These are phyloP conservation scores for Collybiopsis confluens DNA, from an alignment of 768 basidiomycete genomes.

Conservation along the genomic window DNA sequence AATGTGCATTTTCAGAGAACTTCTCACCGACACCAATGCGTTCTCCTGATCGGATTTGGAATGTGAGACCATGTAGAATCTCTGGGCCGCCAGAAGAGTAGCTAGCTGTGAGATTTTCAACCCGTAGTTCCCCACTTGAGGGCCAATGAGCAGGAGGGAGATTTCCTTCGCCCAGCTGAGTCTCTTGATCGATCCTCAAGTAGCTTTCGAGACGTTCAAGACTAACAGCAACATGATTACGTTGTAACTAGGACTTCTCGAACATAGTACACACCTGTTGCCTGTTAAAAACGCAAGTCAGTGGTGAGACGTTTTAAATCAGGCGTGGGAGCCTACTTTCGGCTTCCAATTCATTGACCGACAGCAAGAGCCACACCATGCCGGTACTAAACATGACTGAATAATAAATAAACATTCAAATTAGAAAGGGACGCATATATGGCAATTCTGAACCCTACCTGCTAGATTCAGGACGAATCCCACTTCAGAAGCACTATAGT, in stretches of 20 bases:
- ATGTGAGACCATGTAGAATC: constrained; percentile 39
- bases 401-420: background rate
- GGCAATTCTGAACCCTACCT: constrained; percentile 18
- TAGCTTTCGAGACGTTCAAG: constrained; percentile 40
- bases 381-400: constrained; percentile 14
- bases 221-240: background rate
- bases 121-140: constrained; percentile 36
- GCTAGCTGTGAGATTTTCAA: constrained; percentile 39
- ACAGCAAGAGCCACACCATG: constrained; percentile 18
- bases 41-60: constrained; percentile 41
- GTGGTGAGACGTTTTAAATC: background rate
- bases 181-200: constrained; percentile 45
- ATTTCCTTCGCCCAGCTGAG: constrained; percentile 24
- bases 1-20: background rate
- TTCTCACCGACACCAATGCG: constrained; percentile 36
- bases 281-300: background rate
- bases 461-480: constrained; percentile 40
- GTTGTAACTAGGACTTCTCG: background rate
- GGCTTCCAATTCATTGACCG: constrained; percentile 21
- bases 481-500: constrained; percentile 23
- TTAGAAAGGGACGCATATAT: background rate
- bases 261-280: constrained; percentile 5
- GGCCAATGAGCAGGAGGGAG: constrained; percentile 53
- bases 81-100: constrained; percentile 37
- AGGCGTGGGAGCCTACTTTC: background rate